phyloP scores from a whole-genome alignment of 2,329 filamentous ascomycete genomes.

The Aureobasidium sp. region DNA sequence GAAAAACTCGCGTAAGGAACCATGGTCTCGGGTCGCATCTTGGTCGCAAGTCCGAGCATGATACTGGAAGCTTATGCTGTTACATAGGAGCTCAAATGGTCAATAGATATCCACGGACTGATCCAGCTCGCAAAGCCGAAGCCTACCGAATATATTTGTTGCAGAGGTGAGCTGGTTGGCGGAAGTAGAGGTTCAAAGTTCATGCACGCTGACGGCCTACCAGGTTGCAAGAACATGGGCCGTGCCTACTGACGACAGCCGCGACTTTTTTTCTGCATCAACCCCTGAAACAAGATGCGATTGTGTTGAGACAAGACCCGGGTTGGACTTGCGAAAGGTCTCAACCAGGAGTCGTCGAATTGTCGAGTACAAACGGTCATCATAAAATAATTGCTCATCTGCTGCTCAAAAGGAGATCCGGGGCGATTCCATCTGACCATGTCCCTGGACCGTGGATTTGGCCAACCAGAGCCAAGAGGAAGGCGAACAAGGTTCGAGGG shows the following conservation, averaged over 20 bases:
- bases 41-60: neutral
- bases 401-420: constrained; percentile 8
- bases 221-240: neutral
- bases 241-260: constrained; percentile 7
- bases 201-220: constrained; percentile 12
- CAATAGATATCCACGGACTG: neutral
- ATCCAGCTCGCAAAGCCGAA: neutral
- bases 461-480: constrained; percentile 10
- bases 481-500: constrained; percentile 7
- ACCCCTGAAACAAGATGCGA: constrained; percentile 8
- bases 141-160: neutral
- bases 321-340: neutral
- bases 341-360: constrained; percentile 2
- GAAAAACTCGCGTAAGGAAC: constrained; percentile 6
- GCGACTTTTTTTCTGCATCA: constrained; percentile 4
- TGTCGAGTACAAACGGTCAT: neutral
- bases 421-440: constrained; percentile 5
- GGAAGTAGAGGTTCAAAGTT: neutral
- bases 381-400: neutral
- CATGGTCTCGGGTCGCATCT: constrained; percentile 1
- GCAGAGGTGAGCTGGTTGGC: neutral
- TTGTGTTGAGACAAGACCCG: constrained; percentile 1
- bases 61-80: neutral
- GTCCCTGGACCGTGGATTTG: constrained; percentile 2
- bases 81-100: neutral